Percentiles rank a stretch among this genome's conserved stretches.
phyloP scores from a whole-genome alignment of 2,329 filamentous ascomycete species.

The Talaromyces sp. region DNA sequence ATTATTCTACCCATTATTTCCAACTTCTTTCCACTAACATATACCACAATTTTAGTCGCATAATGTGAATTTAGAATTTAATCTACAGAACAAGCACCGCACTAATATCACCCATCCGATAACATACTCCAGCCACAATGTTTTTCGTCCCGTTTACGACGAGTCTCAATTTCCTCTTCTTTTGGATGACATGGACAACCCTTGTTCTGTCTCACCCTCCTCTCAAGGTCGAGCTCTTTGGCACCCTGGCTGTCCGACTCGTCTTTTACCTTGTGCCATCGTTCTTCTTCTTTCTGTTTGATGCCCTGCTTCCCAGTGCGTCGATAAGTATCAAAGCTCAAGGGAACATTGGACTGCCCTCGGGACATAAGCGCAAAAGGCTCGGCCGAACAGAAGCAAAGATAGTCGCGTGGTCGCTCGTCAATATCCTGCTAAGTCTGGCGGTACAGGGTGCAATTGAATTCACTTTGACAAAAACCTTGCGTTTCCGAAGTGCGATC shows the following conservation, averaged over 20 bases:
- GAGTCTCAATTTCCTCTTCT: constrained; percentile 78
- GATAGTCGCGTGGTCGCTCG: constrained; percentile 48
- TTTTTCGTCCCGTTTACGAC: constrained; percentile 63
- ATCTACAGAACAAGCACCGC: background rate
- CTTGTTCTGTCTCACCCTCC: constrained; percentile 72
- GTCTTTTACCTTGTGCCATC: constrained; percentile 71
- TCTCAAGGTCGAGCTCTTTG: constrained; percentile 68
- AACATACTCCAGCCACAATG: background rate
- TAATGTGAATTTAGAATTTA: background rate
- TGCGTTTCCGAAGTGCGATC: constrained; percentile 51
- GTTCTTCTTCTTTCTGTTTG: constrained; percentile 66
- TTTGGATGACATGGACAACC: constrained; percentile 85
- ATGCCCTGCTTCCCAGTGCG: constrained; percentile 63
- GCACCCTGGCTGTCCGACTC: constrained; percentile 61
- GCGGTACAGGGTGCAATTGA: constrained; percentile 54
- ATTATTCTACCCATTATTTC: background rate
- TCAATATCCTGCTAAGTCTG: constrained; percentile 51
- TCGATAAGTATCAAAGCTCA: constrained; percentile 65
- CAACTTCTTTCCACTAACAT: background rate
- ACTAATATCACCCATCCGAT: background rate
- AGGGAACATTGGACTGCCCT: constrained; percentile 48
- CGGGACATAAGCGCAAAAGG: constrained; percentile 28
- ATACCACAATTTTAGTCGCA: background rate
- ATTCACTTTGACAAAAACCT: constrained; percentile 46
- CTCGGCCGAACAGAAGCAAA: constrained; percentile 41